Conservation (phyloP, 2,329 filamentous ascomycete species). For the Sporothrix inflata region DNA sequence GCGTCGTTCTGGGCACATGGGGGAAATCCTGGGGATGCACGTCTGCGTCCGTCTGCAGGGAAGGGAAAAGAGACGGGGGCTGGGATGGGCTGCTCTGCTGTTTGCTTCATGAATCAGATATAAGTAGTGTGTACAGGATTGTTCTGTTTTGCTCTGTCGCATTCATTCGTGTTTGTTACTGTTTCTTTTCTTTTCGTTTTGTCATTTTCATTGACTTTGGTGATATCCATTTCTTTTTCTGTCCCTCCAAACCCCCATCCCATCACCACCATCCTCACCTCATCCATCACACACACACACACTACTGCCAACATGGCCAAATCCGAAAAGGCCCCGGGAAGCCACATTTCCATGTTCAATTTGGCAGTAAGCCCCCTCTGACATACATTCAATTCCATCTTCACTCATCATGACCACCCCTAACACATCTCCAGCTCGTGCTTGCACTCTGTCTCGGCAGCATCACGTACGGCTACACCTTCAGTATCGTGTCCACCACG, state of each 20-base stretch:
- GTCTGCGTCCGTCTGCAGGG: background rate
- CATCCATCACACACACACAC: background rate
- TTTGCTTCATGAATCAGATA: background rate
- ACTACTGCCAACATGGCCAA: background rate
- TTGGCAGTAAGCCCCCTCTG: background rate
- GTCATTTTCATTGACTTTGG: too few species aligned
- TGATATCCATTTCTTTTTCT: background rate
- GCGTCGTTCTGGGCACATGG: background rate
- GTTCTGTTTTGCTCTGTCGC: background rate
- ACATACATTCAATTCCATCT: too few species aligned
- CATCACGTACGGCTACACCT: slow-evolving; percentile 25
- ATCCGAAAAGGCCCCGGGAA: slow-evolving; percentile 8
- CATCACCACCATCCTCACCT: background rate
- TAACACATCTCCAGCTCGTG: background rate
- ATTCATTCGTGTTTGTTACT: background rate
- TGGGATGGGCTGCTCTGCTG: too few species aligned
- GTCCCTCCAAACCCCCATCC: background rate
- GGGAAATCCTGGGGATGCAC: slow-evolving; percentile 6
- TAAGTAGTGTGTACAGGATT: slow-evolving; percentile 17
- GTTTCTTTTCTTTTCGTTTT: background rate
- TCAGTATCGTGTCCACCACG: slow-evolving; percentile 26
- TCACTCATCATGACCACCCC: background rate
- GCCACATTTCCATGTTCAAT: slow-evolving; percentile 18
- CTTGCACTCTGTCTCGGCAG: slow-evolving; percentile 17
- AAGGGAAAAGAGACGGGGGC: background rate